Evolutionary conservation across 2,329 filamentous ascomycete species (phyloP).

Genomic region (Drechmeria coniospora): DNA sequence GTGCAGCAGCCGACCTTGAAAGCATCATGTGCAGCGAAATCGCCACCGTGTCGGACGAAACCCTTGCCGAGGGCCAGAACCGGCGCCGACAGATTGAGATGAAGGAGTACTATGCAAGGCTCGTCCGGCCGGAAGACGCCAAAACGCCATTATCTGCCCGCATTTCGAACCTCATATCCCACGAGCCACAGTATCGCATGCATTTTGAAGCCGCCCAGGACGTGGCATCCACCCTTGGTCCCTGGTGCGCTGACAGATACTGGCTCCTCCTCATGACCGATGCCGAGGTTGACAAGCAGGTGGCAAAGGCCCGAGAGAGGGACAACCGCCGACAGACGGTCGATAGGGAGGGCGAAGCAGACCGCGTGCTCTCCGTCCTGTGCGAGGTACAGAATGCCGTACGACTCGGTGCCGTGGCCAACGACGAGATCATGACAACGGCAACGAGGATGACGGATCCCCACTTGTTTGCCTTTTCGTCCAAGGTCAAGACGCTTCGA

Average conservation of each 20-base stretch:
- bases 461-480: constrained; percentile 44
- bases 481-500: constrained; percentile 54
- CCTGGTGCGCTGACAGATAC: constrained; percentile 72
- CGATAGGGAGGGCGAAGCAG: constrained; percentile 11
- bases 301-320: constrained; percentile 28
- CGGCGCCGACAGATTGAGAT: constrained; percentile 32
- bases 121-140: constrained; percentile 28
- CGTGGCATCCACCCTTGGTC: constrained; percentile 53
- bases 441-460: constrained; percentile 6
- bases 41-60: constrained; percentile 45
- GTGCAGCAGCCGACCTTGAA: constrained; percentile 61
- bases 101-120: constrained; percentile 24
- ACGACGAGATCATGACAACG: too few species aligned
- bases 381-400: constrained; percentile 42
- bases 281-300: constrained; percentile 43
- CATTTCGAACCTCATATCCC: constrained; percentile 32
- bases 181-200: constrained; percentile 32
- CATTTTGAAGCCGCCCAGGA: constrained; percentile 44
- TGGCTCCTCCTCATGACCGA: constrained; percentile 59
- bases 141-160: constrained; percentile 51
- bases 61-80: constrained; percentile 10
- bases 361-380: constrained; percentile 39
- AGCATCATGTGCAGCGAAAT: constrained; percentile 66
- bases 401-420: constrained; percentile 20
- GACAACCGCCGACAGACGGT: constrained; percentile 19